Evolutionary conservation across 495 filamentous ascomycete species (phyloP).

Genomic region (Cercophora sp.): DNA sequence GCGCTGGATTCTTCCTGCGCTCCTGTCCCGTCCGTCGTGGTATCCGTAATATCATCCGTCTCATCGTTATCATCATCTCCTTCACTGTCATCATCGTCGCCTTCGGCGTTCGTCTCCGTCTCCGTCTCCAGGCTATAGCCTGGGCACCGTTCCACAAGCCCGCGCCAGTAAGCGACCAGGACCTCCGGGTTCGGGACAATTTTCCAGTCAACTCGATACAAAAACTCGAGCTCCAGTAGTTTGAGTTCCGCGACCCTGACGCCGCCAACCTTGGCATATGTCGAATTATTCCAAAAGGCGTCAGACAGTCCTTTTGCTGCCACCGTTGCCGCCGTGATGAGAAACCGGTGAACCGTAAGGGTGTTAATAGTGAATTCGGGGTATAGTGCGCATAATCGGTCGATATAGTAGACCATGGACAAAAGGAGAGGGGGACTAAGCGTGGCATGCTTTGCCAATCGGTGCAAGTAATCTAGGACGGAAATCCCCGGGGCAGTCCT

Average conservation of each 20-base stretch:
- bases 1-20: not conserved
- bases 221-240: conserved; percentile 88
- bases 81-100: conserved; percentile 18
- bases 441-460: conserved; percentile 89
- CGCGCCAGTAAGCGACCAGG: conserved; percentile 86
- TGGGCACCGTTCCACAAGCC: conserved; percentile 61
- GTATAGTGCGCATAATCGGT: conserved; percentile 87
- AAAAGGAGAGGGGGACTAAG: conserved; percentile 90
- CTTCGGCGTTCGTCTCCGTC: conserved; percentile 15
- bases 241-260: conserved; percentile 85
- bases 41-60: not conserved
- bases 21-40: not conserved
- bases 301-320: conserved; percentile 94
- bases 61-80: conserved; percentile 24
- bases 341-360: conserved; percentile 92
- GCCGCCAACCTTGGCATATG: conserved; percentile 89
- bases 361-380: conserved; percentile 91
- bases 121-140: conserved; percentile 42
- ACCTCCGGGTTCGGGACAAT: conserved; percentile 95
- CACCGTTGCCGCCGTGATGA: conserved; percentile 92
- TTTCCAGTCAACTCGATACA: conserved; percentile 87
- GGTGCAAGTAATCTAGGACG: conserved; percentile 85
- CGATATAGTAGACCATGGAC: conserved; percentile 99
- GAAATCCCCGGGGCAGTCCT: conserved; percentile 91
- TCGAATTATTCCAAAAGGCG: conserved; percentile 95